Percentiles rank a stretch among this genome's conserved stretches.
phyloP scores from a whole-genome alignment of 1,139 yeast species.

The Sugiyamaella xylanicola region DNA sequence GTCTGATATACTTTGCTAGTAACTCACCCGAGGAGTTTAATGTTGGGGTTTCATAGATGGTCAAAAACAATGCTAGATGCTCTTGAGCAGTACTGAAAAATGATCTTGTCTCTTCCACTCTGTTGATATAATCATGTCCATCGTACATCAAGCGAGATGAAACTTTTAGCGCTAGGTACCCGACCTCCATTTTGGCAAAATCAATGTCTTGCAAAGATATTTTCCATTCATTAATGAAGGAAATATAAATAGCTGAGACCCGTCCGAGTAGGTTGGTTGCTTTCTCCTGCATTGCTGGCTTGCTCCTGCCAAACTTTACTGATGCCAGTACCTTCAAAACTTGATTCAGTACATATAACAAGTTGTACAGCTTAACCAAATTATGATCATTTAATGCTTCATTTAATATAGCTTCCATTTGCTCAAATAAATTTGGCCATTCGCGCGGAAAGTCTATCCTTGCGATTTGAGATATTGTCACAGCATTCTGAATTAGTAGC shows the following conservation, averaged over 20 bases:
- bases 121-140: constrained; percentile 71
- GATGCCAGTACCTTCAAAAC: constrained; percentile 70
- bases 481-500: constrained; percentile 78
- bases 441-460: constrained; percentile 83
- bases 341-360: constrained; percentile 70
- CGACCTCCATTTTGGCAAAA: constrained; percentile 59
- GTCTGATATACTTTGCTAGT: constrained; percentile 69
- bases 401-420: constrained; percentile 54
- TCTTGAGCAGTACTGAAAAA: constrained; percentile 59
- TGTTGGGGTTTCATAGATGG: constrained; percentile 51
- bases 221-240: constrained; percentile 67
- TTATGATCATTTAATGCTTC: constrained; percentile 48
- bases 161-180: constrained; percentile 75
- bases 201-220: constrained; percentile 24
- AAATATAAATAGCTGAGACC: constrained; percentile 59
- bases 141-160: constrained; percentile 74
- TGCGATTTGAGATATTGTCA: constrained; percentile 74
- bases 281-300: constrained; percentile 75
- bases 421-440: constrained; percentile 81
- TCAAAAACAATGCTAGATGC: constrained; percentile 61
- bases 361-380: constrained; percentile 58
- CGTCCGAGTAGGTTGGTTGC: constrained; percentile 63
- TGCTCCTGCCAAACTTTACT: constrained; percentile 80
- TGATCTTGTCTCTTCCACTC: constrained; percentile 58
- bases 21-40: constrained; percentile 50